phyloP scores from a whole-genome alignment of 2,329 filamentous ascomycete genomes.

The Chaetomium sp. region DNA sequence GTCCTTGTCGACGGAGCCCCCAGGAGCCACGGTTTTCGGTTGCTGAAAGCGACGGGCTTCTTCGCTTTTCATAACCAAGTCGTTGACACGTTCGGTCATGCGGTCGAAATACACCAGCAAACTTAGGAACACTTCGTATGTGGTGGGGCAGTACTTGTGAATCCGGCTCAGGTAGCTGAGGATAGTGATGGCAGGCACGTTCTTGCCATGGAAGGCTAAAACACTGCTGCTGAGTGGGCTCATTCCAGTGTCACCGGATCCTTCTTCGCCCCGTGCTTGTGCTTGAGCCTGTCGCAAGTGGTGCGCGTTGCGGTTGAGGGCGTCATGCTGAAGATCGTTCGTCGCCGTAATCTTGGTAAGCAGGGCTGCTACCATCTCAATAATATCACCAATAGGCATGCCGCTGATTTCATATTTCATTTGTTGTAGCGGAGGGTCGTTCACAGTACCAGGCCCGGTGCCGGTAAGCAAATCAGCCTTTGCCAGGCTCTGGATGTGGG shows the following conservation, averaged over 20 bases:
- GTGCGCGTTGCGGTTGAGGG: constrained; percentile 66
- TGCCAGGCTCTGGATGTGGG: constrained; percentile 85
- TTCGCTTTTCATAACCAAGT: constrained; percentile 64
- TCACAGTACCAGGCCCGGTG: constrained; percentile 42
- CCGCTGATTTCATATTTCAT: constrained; percentile 88
- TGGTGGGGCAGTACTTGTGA: constrained; percentile 98
- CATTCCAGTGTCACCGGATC: constrained; percentile 36
- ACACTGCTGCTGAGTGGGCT: constrained; percentile 59
- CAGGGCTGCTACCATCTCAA: constrained; percentile 96
- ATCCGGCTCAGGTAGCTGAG: constrained; percentile 92
- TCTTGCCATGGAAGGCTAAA: constrained; percentile 95
- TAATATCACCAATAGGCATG: constrained; percentile 95
- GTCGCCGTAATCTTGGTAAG: constrained; percentile 96
- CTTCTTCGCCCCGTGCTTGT: constrained; percentile 22
- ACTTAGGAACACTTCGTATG: constrained; percentile 95
- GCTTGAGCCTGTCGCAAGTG: constrained; percentile 49
- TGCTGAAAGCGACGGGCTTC: constrained; percentile 36
- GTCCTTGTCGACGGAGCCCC: constrained; percentile 23
- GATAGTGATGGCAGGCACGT: constrained; percentile 94
- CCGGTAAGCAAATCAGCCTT: constrained; percentile 63
- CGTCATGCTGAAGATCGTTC: constrained; percentile 90
- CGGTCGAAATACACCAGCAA: constrained; percentile 95
- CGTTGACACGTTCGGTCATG: constrained; percentile 95
- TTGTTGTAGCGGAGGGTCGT: constrained; percentile 46
- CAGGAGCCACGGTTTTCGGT: no score